Evolutionary conservation across 768 basidiomycete species (phyloP), one percentile per base, ranked within the genome.

Genomic region (Amanita inopinata): DNA sequence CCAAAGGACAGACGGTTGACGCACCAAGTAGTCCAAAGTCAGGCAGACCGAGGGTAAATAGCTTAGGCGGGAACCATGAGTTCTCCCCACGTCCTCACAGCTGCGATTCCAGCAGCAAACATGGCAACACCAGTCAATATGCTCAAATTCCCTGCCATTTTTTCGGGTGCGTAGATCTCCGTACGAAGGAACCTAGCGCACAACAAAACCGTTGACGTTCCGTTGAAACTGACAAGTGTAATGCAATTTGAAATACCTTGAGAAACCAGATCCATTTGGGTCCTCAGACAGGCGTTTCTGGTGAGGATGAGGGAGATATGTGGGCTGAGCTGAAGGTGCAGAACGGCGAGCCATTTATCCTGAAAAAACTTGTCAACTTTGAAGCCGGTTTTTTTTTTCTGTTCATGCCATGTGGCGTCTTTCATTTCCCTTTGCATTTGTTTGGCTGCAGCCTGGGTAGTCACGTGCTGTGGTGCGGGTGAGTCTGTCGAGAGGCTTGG

Each of bases 61-160:
- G 27, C 44, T 63, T 58, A 83, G 19, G 73, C 76, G 33, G 83
- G 83, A 5, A 89, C 72, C 65, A 89, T 73, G 32, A 83, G 56
- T 31, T 82, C 83, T 8, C 88, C 88, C 73, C 83, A 94, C 31
- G 75, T 74, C 58, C 85, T 77, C 11, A 80, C 76, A 10, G 67
- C 76, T 33, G 78, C 59, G 44, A 90, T 78, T 2, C 84, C 83
- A 20, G 74, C 82, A 18, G 76, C 61, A 52, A 89, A 90, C 47
- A 87, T 61, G 4, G 70, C 65, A 5, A 80, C 62, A 14, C 80
- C 80, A 5, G 78, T 75, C 33, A 78, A 51, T 47, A 88, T 73
- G 54, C 70, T 83, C 54, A 87, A 52, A 56, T 89, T 90, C 45
- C 86, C 86, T 9, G 71, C 65, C 11, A 81, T 52, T 59, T 88